Conservation (phyloP, 2,329 filamentous ascomycete species). For the Coniochaeta prunicola region DNA sequence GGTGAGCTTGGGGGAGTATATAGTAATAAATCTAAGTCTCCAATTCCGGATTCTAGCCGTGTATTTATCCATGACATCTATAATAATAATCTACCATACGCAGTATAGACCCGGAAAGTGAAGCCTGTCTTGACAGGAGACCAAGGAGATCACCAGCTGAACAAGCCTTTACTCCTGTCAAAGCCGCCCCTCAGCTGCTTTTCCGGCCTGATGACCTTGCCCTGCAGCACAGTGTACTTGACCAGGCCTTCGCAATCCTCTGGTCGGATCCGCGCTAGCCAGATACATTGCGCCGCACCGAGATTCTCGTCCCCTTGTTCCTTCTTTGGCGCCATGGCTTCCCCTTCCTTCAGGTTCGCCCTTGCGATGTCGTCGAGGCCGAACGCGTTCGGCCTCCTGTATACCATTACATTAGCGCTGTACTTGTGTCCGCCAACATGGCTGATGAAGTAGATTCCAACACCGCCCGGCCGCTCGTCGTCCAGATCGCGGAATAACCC, state of each 20-base stretch:
- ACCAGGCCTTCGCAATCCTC: slow-evolving; percentile 93
- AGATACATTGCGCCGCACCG: slow-evolving; percentile 82
- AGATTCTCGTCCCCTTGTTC: slow-evolving; percentile 29
- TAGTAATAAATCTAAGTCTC: no score
- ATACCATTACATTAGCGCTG: slow-evolving; percentile 88
- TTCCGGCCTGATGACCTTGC: slow-evolving; percentile 88
- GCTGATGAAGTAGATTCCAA: slow-evolving; percentile 93
- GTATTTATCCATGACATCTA: not conserved
- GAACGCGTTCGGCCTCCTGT: slow-evolving; percentile 58
- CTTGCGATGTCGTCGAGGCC: slow-evolving; percentile 39
- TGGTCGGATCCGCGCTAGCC: slow-evolving; percentile 77
- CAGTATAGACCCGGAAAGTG: no score
- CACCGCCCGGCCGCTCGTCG: slow-evolving; percentile 83
- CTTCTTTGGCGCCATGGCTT: slow-evolving; percentile 10
- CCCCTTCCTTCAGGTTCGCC: slow-evolving; percentile 14
- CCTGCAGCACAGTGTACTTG: slow-evolving; percentile 80
- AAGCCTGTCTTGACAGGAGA: no score
- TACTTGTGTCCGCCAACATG: slow-evolving; percentile 98
- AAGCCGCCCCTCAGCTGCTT: slow-evolving; percentile 84
- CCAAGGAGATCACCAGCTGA: slow-evolving; percentile 65
- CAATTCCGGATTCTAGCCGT: not conserved
- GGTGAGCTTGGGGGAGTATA: no score
- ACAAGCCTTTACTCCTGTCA: slow-evolving; percentile 69
- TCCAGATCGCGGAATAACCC: slow-evolving; percentile 81
- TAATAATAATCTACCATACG: not conserved